Evolutionary conservation across 2,329 filamentous ascomycete genomes (phyloP), one percentile per base, ranked within the genome.

Genomic region (Gremmenia infestans): DNA sequence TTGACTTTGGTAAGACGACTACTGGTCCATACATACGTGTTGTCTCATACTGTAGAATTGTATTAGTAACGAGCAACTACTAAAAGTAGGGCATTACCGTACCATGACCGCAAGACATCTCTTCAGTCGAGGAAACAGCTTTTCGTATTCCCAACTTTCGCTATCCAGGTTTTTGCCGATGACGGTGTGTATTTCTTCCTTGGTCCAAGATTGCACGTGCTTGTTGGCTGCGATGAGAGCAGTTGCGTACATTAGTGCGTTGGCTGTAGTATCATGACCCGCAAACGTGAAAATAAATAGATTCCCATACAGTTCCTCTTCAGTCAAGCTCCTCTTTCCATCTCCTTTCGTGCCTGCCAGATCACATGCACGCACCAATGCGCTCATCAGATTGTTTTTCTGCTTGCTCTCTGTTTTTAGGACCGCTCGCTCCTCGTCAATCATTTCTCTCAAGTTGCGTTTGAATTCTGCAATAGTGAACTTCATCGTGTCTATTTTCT

Each of bases 21-120:
- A 40, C 37, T 1, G 37, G 37, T 15, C 37, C 37, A 40, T 40
- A 40, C 17, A 40, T 2, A 6, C 46, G 46, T 12, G 28, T 15
- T 2, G 46, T 48, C 25, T 48, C 46, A 15, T 25, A 32, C 46
- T 48, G 8, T 36, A 5, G 46, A 40, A 15, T 5, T 17, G 17
- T 9, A n/a, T 40, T 8, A 40, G 37, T 9, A 40, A 3, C 15
- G 37, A n/a, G 14, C 5, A 40, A 40, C 37, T 17, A 2, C 4
- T 40, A 2, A 17, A 17, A n/a, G 5, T 9, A 40, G 4, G 37
- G 37, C 4, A 17, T 23, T n/a, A 36, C 1, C 56, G 43, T 54
- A 66, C 66, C 68, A 78, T 61, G 2, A 74, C 60, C 1, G 74
- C 68, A 3, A 73, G 53, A 43, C 72, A 75, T n/a, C 75, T 67